A percentile compares a stretch with the other conserved stretches of the same genome.
These are phyloP conservation scores for Ophiostoma angusticollis DNA, from an alignment of 2,329 filamentous ascomycete species.

Conservation along the genomic window DNA sequence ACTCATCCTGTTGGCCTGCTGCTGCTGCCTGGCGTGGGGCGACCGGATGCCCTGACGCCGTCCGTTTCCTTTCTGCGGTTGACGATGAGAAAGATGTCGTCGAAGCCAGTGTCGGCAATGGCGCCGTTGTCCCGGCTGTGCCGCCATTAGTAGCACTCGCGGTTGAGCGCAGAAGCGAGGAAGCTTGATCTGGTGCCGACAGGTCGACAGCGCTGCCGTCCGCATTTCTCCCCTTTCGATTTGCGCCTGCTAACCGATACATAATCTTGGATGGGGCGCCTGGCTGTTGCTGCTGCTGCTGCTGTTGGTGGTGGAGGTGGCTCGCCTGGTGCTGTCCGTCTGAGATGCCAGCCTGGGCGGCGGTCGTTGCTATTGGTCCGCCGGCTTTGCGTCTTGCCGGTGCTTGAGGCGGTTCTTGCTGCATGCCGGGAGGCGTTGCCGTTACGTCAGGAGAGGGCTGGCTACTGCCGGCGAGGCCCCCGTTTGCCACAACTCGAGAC, in stretches of 20 bases:
- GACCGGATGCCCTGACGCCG: constrained; percentile 71
- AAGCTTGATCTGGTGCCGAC: constrained; percentile 27
- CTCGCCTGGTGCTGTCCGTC: constrained; percentile 29
- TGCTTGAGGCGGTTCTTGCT: constrained; percentile 36
- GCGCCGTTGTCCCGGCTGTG: background rate
- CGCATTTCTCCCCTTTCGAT: constrained; percentile 23
- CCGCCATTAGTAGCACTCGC: constrained; percentile 8
- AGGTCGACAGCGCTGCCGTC: constrained; percentile 20
- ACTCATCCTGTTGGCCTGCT: constrained; percentile 51
- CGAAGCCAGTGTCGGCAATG: background rate
- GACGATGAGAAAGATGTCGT: constrained; percentile 24
- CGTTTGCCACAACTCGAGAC: constrained; percentile 29
- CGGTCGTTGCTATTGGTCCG: constrained; percentile 30
- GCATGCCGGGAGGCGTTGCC: constrained; percentile 47
- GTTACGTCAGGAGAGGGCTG: constrained; percentile 35
- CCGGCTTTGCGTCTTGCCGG: constrained; percentile 41
- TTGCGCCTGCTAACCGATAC: constrained; percentile 37
- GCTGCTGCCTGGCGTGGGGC: constrained; percentile 35
- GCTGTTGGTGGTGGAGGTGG: background rate
- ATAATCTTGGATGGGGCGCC: constrained; percentile 48
- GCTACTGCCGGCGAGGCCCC: constrained; percentile 25
- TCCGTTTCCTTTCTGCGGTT: constrained; percentile 66
- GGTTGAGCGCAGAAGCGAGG: constrained; percentile 22
- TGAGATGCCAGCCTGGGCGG: constrained; percentile 34
- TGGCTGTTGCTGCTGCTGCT: constrained; percentile 6